phyloP scores from a whole-genome alignment of 805 yeast genomes.

The Clavispora asparagi region DNA sequence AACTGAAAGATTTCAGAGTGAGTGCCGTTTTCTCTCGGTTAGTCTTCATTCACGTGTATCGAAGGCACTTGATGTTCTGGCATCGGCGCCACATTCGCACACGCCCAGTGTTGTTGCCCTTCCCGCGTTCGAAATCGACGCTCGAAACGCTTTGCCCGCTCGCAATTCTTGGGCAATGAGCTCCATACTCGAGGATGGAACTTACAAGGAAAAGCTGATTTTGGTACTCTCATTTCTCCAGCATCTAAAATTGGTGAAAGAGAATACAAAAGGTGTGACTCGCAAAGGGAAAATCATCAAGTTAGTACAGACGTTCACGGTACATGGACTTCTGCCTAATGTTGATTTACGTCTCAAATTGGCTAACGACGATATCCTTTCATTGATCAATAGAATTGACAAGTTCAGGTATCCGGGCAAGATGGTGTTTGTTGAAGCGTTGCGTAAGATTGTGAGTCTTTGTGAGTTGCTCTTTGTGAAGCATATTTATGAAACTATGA shows the following conservation, averaged over 20 bases:
- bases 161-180: slow-evolving; percentile 4
- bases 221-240: slow-evolving; percentile 10
- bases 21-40: slow-evolving; percentile 6
- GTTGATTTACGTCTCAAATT: not conserved
- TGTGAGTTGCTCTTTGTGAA: slow-evolving; percentile 9
- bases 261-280: not conserved
- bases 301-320: not conserved
- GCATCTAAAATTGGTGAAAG: not conserved
- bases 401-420: slow-evolving; percentile 7
- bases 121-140: slow-evolving; percentile 1
- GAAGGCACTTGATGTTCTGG: slow-evolving; percentile 12
- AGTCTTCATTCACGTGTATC: slow-evolving; percentile 9
- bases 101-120: slow-evolving; percentile 12
- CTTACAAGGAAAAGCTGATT: slow-evolving; percentile 13
- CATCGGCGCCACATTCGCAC: slow-evolving; percentile 12
- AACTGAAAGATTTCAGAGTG: slow-evolving; percentile 3
- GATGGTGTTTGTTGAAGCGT: slow-evolving; percentile 7
- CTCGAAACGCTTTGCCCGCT: not conserved
- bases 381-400: not conserved
- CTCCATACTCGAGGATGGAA: slow-evolving; percentile 11
- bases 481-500: not conserved
- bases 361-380: not conserved
- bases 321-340: not conserved
- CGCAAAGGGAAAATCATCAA: not conserved
- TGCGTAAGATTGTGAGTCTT: slow-evolving; percentile 10